Evolutionary conservation across 768 basidiomycete species (phyloP).

Genomic region (Sporobolomyces pararoseus): DNA sequence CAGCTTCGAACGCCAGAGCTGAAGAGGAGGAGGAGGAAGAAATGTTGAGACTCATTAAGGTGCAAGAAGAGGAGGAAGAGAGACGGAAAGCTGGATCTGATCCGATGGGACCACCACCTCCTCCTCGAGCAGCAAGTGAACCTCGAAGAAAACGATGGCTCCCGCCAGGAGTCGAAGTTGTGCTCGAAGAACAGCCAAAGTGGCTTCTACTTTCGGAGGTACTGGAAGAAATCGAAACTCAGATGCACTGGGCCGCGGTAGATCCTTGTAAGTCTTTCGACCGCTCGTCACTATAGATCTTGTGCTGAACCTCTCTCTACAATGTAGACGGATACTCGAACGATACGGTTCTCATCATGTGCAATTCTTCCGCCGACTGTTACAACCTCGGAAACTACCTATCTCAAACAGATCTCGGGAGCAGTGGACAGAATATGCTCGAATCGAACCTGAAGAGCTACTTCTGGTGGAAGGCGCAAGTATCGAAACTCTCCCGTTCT

Average conservation of each 20-base stretch:
- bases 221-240: conserved; percentile 82
- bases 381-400: conserved; percentile 75
- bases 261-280: conserved; percentile 25
- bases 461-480: conserved; percentile 71
- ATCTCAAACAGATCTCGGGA: conserved; percentile 45
- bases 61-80: conserved; percentile 12
- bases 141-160: conserved; percentile 55
- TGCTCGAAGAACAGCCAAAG: conserved; percentile 91
- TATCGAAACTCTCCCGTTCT: conserved; percentile 45
- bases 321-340: conserved; percentile 39
- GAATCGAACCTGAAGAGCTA: conserved; percentile 57
- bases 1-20: neutral
- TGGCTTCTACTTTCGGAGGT: conserved; percentile 83
- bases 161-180: conserved; percentile 72
- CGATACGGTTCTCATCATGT: conserved; percentile 80
- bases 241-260: conserved; percentile 54
- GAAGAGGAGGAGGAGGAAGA: conserved; percentile 35
- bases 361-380: conserved; percentile 70
- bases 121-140: neutral
- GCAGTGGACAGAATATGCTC: conserved; percentile 19
- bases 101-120: neutral
- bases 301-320: neutral
- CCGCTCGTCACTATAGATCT: no score
- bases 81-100: neutral
- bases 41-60: conserved; percentile 28